Base-by-base conservation (phyloP, 208 protist genomes). In the Crithidia acanthocephali region DNA sequence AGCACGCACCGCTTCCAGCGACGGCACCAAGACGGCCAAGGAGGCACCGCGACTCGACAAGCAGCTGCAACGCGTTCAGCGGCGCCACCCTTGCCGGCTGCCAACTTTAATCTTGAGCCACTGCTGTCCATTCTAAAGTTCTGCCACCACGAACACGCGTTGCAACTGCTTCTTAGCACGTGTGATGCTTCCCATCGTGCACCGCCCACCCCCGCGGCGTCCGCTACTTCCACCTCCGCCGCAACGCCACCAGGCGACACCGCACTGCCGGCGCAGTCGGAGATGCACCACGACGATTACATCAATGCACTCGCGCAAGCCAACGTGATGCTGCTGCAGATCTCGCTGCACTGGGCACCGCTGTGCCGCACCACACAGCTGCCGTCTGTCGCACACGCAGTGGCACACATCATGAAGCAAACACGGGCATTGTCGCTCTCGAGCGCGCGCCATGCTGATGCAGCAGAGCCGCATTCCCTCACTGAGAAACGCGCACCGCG, bases 331-430 rank as follows among this genome's bases (percentile, higher is more conserved):
- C 22, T 73, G 45, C 47, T 72, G 22, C 42, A 61, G 30, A 15
- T 72, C 2, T 27, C 58, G 22, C 18, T 78, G 11, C 50, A 78
- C 51, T 78, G 72, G 72, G 64, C 65, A n/a, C 72, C 72, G 11
- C 50, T 78, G 13, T 68, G 44, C 58, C 72, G 72, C 20, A 68
- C 72, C 1, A 40, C 33, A 25, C 72, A 78, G 58, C 72, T 78
- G 13, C 50, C 65, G 9, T 10, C 42, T 8, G 44, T 72, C 9
- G 42, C 52, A 7, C 62, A 58, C 6, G 35, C 51, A 16, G 9
- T 68, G 42, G 45, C 45, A 15, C 45, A 11, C 0, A 40, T 44
- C 1, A 22, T 33, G 5, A 9, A 25, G 53, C 30, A 22, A 5
- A 18, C 27, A 6, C 32, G 20, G 9, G 44, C 6, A n/a, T n/a